Conservation (phyloP, 176 grass and related monocot genomes). For the Miscanthus lutarioriparius region DNA sequence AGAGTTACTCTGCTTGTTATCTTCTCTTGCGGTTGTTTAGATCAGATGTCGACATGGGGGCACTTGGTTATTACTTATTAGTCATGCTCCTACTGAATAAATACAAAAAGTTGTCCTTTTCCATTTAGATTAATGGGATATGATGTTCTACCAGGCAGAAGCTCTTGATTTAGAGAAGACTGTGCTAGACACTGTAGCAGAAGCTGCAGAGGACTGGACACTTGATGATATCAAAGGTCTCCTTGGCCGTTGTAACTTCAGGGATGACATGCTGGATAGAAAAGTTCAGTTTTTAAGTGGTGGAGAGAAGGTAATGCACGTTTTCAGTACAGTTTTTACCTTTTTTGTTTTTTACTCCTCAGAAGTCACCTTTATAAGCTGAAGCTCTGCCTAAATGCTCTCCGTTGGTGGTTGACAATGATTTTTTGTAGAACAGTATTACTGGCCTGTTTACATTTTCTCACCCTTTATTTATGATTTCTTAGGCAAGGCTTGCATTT, state of each 20-base stretch:
- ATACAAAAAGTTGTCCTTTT: not conserved
- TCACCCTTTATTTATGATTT: conserved; percentile 15
- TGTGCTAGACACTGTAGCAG: conserved; percentile 83
- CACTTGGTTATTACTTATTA: conserved; percentile 5
- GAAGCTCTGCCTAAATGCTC: not conserved
- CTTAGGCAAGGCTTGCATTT: conserved; percentile 89
- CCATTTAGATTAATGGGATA: conserved; percentile 20
- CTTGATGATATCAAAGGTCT: conserved; percentile 97
- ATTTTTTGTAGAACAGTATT: not conserved
- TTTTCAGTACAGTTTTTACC: conserved; percentile 3
- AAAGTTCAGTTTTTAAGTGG: conserved; percentile 89
- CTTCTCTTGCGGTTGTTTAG: conserved; percentile 18
- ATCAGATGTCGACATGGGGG: not conserved
- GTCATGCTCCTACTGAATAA: not conserved
- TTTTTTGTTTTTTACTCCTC: not conserved
- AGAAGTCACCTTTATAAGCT: not conserved
- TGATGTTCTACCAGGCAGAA: conserved; percentile 73
- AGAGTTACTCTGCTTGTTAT: not conserved
- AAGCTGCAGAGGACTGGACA: conserved; percentile 90
- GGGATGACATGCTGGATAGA: conserved; percentile 95
- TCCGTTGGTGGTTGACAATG: not conserved
- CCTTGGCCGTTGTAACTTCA: conserved; percentile 95
- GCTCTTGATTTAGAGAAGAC: conserved; percentile 96
- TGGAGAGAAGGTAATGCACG: conserved; percentile 81
- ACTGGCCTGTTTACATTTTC: conserved; percentile 16